These are phyloP conservation scores for Hortaea sp. DNA, from an alignment of 2,329 filamentous ascomycete genomes.

Conservation along the genomic window DNA sequence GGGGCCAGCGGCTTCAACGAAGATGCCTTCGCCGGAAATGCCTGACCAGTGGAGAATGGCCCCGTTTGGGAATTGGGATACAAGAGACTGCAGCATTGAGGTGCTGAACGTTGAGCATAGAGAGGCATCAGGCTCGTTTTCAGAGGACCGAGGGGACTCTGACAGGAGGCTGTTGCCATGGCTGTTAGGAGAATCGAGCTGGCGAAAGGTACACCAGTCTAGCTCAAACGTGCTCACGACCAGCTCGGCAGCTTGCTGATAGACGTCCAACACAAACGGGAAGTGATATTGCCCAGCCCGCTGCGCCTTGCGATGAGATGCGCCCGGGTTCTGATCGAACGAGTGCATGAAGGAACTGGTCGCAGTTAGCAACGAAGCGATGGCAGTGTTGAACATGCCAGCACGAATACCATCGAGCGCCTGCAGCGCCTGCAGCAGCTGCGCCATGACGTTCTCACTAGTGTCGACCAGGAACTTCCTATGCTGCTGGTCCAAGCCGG, in stretches of 20 bases:
- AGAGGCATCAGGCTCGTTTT: neutral
- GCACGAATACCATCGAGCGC: slow-evolving; percentile 3
- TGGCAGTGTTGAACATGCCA: slow-evolving; percentile 1
- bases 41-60: neutral
- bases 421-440: slow-evolving; percentile 3
- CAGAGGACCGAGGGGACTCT: neutral
- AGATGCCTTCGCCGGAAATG: neutral
- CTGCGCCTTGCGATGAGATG: neutral
- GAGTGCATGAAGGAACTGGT: neutral
- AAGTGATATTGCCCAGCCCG: no score
- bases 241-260: neutral
- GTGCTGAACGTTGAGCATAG: neutral
- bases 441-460: neutral
- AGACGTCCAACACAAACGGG: neutral
- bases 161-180: neutral
- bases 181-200: neutral
- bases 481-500: neutral
- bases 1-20: neutral
- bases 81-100: neutral
- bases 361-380: neutral
- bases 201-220: neutral
- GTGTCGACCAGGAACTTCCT: slow-evolving; percentile 1
- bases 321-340: neutral
- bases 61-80: neutral
- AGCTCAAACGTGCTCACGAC: neutral